phyloP scores from a whole-genome alignment of 306 rosid genomes.

The Casuarina glauca region DNA sequence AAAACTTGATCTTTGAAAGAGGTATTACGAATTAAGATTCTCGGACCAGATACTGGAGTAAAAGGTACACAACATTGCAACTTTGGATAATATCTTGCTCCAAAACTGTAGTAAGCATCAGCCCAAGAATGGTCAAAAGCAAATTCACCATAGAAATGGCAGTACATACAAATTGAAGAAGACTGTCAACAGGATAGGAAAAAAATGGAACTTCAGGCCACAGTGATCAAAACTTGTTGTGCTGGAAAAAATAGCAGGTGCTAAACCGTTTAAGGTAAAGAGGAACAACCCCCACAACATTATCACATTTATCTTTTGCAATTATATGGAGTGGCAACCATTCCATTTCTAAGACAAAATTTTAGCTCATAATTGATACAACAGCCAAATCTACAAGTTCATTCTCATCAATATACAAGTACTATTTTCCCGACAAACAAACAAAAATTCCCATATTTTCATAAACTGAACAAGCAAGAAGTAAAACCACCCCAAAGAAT shows the following conservation, averaged over 20 bases:
- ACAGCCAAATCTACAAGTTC: not conserved
- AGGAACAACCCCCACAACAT: slow-evolving; percentile 68
- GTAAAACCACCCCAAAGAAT: not conserved
- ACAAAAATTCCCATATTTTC: not conserved
- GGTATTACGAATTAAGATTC: slow-evolving; percentile 70
- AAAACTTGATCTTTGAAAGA: slow-evolving; percentile 64
- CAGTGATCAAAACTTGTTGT: not conserved
- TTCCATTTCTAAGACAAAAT: slow-evolving; percentile 57
- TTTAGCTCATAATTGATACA: not conserved
- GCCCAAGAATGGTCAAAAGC: slow-evolving; percentile 99
- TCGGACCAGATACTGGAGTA: slow-evolving; percentile 93
- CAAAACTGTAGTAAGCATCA: slow-evolving; percentile 76
- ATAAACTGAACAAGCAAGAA: no score
- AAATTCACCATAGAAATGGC: slow-evolving; percentile 95
- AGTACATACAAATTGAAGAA: slow-evolving; percentile 36
- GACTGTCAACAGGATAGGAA: not conserved
- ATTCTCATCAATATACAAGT: not conserved
- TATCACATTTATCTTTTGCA: slow-evolving; percentile 55
- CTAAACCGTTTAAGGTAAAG: slow-evolving; percentile 77
- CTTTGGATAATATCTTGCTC: slow-evolving; percentile 80
- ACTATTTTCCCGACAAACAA: not conserved
- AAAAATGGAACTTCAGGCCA: not conserved
- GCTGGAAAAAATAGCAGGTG: slow-evolving; percentile 16
- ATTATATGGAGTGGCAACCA: slow-evolving; percentile 80
- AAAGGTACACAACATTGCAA: slow-evolving; percentile 89